Base-by-base conservation (phyloP, 1,139 yeast genomes). In the Pichia norvegensis region DNA sequence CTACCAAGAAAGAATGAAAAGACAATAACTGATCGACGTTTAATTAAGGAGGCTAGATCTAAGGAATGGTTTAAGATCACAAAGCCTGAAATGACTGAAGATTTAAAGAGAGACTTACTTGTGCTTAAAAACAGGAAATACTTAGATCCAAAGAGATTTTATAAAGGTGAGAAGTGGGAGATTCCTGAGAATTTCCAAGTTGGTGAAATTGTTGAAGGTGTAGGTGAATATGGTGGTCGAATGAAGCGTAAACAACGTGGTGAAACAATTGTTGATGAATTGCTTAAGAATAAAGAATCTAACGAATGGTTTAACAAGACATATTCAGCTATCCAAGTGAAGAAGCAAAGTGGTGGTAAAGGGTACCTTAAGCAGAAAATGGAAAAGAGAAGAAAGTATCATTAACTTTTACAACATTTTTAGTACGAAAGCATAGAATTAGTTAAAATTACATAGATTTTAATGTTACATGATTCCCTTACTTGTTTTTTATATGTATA, bases 131-230 rank as follows among this genome's bases (percentile, higher is more conserved):
- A 90, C 69, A 79, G 98, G 66, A 81, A 84, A 52, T 96, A 92
- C 19, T 73, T 92, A 53, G 98, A 92, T 61, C 97, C 97, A 5
- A 92, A 92, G 66, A 78, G 97, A 58, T 96, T 88, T 66, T 92
- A 92, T 67, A 87, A 85, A 66, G 86, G 86, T 64, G 94, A 85
- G 48, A 82, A 80, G 52, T 85, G 95, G 83, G 74, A 74, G 46
- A 72, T 77, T 6, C 95, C 96, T 20, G 87, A 85, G 59, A 78
- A 72, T 54, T 88, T 92, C 64, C 94, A 90, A 52, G 76, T 85
- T 60, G 98, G 98, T 13, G 88, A 97, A 0, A 77, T 92, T 33
- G 66, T 90, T 20, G 94, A 85, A 57, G 94, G 90, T 40, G 79
- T 82, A 52, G 74, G 86, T 1, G 97, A 88, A 61, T 86, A 74